Evolutionary conservation across 1,139 yeast genomes (phyloP).

Genomic region (Blastobotrys ciferrii): DNA sequence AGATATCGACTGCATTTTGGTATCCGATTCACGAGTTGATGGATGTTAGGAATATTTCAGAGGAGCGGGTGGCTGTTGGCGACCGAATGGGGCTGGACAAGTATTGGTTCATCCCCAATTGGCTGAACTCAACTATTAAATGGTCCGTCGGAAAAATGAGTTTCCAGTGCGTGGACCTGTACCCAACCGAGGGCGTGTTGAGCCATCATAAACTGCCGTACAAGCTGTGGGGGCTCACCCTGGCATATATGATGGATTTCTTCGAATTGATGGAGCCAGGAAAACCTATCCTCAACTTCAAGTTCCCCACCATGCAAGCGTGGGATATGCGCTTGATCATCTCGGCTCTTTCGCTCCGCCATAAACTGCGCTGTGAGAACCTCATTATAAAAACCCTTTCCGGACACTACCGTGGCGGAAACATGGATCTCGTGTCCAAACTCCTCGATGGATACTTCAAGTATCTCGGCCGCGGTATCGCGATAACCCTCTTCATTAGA

Average conservation of each 20-base stretch:
- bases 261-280: conserved; percentile 32
- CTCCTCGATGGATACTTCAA: conserved; percentile 17
- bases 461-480: conserved; percentile 14
- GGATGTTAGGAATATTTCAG: conserved; percentile 23
- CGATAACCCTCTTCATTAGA: conserved; percentile 10
- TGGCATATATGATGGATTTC: conserved; percentile 36
- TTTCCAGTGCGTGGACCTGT: conserved; percentile 36
- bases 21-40: conserved; percentile 34
- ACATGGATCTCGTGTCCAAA: conserved; percentile 17
- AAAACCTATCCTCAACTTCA: conserved; percentile 13
- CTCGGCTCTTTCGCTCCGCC: conserved; percentile 17
- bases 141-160: conserved; percentile 33
- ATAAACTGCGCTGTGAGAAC: conserved; percentile 5
- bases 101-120: conserved; percentile 21
- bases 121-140: conserved; percentile 22
- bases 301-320: conserved; percentile 27
- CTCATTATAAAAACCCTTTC: background rate
- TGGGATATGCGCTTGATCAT: conserved; percentile 29
- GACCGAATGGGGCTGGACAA: conserved; percentile 28
- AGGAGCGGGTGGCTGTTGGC: conserved; percentile 30
- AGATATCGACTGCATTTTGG: conserved; percentile 43
- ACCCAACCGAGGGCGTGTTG: conserved; percentile 20
- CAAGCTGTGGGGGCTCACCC: conserved; percentile 42
- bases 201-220: conserved; percentile 27
- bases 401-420: conserved; percentile 13